A percentile compares a stretch with the other conserved stretches of the same genome.
Evolutionary conservation across 2,329 filamentous ascomycete genomes (phyloP).

Genomic region (Arthrobotrys musiformis): DNA sequence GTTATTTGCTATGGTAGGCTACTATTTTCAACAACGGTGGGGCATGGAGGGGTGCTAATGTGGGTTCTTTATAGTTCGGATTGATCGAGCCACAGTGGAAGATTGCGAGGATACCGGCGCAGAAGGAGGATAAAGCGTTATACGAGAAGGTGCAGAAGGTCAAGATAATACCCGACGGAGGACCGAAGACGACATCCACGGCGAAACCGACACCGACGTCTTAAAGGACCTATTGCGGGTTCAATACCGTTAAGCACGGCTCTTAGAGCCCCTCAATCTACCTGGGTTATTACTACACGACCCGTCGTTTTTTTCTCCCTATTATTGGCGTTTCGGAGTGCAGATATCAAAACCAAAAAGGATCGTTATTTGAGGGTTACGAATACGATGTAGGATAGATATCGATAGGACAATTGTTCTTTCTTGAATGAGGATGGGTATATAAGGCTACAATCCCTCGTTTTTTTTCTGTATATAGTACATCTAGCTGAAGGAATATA

Average conservation of each 20-base stretch:
- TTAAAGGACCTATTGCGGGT: background rate
- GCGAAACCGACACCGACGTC: conserved; percentile 6
- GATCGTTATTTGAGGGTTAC: background rate
- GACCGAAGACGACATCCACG: conserved; percentile 6
- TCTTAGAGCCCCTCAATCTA: background rate
- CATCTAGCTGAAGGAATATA: conserved; percentile 19
- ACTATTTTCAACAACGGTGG: background rate
- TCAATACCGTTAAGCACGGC: background rate
- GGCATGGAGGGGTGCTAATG: conserved; percentile 1
- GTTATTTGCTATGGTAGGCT: conserved; percentile 78
- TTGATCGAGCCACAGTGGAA: conserved; percentile 59
- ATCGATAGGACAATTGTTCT: conserved; percentile 8
- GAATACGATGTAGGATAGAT: conserved; percentile 19
- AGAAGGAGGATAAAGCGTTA: conserved; percentile 47
- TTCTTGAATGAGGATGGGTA: background rate
- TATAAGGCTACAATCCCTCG: background rate
- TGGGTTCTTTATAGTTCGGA: conserved; percentile 48
- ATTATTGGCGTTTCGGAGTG: conserved; percentile 31
- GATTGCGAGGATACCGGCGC: conserved; percentile 54
- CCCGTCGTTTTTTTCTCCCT: background rate
- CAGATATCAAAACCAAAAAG: conserved; percentile 1
- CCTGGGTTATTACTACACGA: background rate
- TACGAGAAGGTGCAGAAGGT: conserved; percentile 52
- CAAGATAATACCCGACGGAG: conserved; percentile 43
- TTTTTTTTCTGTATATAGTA: conserved; percentile 41